Percentiles rank a stretch among this genome's conserved stretches.
Conservation (phyloP, 1,284 basidiomycete species). For the Coniferiporia sulphurascens region DNA sequence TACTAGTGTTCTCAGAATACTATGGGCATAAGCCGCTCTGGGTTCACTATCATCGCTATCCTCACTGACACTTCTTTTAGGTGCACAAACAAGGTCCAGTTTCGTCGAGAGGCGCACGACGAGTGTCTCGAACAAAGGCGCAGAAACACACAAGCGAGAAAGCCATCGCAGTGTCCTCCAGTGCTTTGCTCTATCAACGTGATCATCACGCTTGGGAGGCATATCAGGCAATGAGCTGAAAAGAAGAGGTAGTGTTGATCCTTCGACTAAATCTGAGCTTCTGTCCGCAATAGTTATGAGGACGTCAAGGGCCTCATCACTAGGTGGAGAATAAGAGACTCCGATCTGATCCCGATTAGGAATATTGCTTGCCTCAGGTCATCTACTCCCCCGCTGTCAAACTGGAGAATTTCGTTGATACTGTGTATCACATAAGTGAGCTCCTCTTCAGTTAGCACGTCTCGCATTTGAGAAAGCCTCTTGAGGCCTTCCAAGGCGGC, state of each 20-base stretch:
- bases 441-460: conserved; percentile 68
- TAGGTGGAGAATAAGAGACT: conserved; percentile 28
- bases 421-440: conserved; percentile 75
- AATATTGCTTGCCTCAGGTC: conserved; percentile 46
- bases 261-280: conserved; percentile 64
- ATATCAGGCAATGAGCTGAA: conserved; percentile 69
- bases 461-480: conserved; percentile 57
- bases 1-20: conserved; percentile 68
- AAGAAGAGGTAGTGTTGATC: conserved; percentile 76
- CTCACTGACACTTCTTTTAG: conserved; percentile 22
- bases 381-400: conserved; percentile 49
- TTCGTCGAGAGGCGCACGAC: conserved; percentile 78
- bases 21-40: conserved; percentile 74
- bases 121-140: conserved; percentile 81
- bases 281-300: conserved; percentile 62
- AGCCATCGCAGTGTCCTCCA: conserved; percentile 73
- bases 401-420: conserved; percentile 66
- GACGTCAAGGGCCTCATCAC: conserved; percentile 64
- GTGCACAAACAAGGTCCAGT: conserved; percentile 67
- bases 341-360: not conserved
- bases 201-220: conserved; percentile 55
- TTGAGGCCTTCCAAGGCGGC: conserved; percentile 61
- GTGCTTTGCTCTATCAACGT: conserved; percentile 52
- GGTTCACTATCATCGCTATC: conserved; percentile 41
- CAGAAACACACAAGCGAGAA: conserved; percentile 68